A percentile compares a stretch with the other conserved stretches of the same genome.
Evolutionary conservation across 1,284 basidiomycete genomes (phyloP).

Genomic region (Tylopilus orsonianus): DNA sequence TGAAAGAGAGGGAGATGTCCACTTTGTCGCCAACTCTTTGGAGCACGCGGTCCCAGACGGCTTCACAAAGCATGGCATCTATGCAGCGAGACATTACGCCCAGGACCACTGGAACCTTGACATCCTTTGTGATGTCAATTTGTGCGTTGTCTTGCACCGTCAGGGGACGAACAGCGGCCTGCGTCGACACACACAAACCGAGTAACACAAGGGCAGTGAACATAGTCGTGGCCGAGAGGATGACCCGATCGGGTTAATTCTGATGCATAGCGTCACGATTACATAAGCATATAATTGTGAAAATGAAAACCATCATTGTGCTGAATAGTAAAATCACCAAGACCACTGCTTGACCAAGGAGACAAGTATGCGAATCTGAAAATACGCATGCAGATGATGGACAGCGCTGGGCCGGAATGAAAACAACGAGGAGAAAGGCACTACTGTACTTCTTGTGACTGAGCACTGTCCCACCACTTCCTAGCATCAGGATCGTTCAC

Average conservation of each 20-base stretch:
- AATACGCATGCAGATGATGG: conserved; percentile 15
- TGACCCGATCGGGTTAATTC: conserved; percentile 1
- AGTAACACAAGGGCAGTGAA: conserved; percentile 21
- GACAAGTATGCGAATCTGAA: conserved; percentile 14
- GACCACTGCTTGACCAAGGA: conserved; percentile 4
- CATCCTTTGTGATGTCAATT: conserved; percentile 26
- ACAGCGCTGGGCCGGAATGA: conserved; percentile 24
- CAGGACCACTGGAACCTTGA: conserved; percentile 57
- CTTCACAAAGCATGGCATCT: conserved; percentile 77
- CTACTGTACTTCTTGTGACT: conserved; percentile 36
- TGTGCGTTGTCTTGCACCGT: conserved; percentile 30
- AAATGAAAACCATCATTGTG: neutral
- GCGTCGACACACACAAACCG: conserved; percentile 15
- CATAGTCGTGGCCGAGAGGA: conserved; percentile 27
- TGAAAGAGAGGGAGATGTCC: conserved; percentile 68
- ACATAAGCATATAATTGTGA: conserved; percentile 23
- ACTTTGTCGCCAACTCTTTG: conserved; percentile 63
- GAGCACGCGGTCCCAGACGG: conserved; percentile 73
- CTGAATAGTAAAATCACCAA: neutral
- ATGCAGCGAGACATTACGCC: conserved; percentile 82
- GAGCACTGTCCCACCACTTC: conserved; percentile 69
- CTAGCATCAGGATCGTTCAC: conserved; percentile 58
- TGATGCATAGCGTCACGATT: conserved; percentile 26
- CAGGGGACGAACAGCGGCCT: conserved; percentile 22
- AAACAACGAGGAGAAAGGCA: conserved; percentile 32